phyloP scores from a whole-genome alignment of 2,329 filamentous ascomycete genomes.

The Paraconiothyrium brasiliense region DNA sequence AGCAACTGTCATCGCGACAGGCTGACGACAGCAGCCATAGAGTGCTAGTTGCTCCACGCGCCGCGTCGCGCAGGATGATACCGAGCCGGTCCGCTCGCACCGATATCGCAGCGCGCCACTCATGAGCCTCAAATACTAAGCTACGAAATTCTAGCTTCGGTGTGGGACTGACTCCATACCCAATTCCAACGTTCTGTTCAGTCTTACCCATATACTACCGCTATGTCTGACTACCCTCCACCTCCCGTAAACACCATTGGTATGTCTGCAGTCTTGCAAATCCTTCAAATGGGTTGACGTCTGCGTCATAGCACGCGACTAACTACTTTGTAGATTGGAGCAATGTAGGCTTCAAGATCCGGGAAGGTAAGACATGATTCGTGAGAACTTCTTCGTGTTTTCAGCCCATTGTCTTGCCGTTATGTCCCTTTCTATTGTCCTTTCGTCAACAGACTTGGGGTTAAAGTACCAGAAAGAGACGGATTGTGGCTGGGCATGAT shows the following conservation, averaged over 20 bases:
- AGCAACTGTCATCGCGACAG: neutral
- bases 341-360: conserved; percentile 90
- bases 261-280: conserved; percentile 39
- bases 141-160: conserved; percentile 16
- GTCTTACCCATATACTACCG: conserved; percentile 11
- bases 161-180: conserved; percentile 10
- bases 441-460: neutral
- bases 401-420: neutral
- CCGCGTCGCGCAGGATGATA: neutral
- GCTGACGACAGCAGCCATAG: conserved; percentile 13
- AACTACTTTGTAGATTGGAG: conserved; percentile 75
- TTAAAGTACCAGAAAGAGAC: conserved; percentile 2
- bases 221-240: conserved; percentile 65
- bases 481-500: neutral
- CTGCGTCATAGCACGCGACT: neutral
- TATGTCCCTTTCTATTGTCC: neutral
- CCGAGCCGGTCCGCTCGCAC: conserved; percentile 20
- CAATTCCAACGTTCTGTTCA: conserved; percentile 6
- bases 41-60: conserved; percentile 5
- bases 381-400: neutral
- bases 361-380: conserved; percentile 71
- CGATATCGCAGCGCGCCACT: conserved; percentile 43
- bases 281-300: neutral
- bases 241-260: conserved; percentile 80
- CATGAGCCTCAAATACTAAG: conserved; percentile 25